Evolutionary conservation across 192 early-diverging fungal species (phyloP), one percentile per base, ranked within the genome.

Genomic region (Mortierella alpina): DNA sequence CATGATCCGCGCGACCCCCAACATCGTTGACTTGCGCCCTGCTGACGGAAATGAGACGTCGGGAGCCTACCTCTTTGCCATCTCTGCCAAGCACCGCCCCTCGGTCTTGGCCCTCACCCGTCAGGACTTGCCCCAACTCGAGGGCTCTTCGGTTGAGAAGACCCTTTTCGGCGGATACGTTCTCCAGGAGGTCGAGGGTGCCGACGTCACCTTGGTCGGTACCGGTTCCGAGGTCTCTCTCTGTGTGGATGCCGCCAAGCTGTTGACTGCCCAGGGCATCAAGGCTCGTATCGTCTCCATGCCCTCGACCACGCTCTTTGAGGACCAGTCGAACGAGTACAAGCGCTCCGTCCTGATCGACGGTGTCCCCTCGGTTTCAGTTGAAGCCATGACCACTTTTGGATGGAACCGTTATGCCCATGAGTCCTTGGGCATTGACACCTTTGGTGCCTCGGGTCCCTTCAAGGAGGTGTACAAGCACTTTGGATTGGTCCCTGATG

Each of bases 21-120:
- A 96, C 88, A 87, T 93, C 71, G 83, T 94, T 65, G 90, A 90
- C 74, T 87, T 97, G 84, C 92, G 97, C 79, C 97, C 97, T 11
- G 97, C 97, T 72, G 97, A 98, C 81, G 96, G 96, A 68, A 97
- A 98, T 80, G 96, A 97, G 79, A 92, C 92, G 18, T 95, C 96
- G 61, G 98, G 95, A 64, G 88, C 95, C 17, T 99, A 97, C 85
- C 67, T 92, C 46, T 90, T 92, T 17, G 97, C 98, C 53, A 86
- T 98, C 49, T 86, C 90, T 68, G 88, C 91, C 84, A 73, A 79
- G 49, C 59, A 87, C 59, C 88, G 92, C 47, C 98, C 98, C 20
- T 92, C 97, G 45, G 92, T 97, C 49, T 79, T 99, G 64, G 92
- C 95, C 65, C 88, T 98, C 58, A 94, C 95, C 45, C 95, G 97